phyloP scores from a whole-genome alignment of 78 protist species.

The Dictyostelium intermedium region DNA sequence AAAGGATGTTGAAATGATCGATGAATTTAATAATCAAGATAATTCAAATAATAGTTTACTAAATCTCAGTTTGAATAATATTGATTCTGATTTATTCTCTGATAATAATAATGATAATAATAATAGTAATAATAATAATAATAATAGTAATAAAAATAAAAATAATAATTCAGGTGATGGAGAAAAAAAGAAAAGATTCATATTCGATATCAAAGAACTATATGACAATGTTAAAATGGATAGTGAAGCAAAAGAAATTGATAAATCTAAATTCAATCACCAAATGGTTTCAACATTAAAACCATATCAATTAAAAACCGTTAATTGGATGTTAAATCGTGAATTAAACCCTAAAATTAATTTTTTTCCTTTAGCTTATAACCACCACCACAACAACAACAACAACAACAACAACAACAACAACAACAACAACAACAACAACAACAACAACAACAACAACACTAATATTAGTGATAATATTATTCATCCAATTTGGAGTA shows the following conservation, averaged over 20 bases:
- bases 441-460: background rate
- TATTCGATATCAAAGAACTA: conserved; percentile 15
- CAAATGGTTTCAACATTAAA: conserved; percentile 19
- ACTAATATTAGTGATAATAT: background rate
- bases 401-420: background rate
- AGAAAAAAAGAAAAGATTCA: background rate
- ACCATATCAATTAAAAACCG: conserved; percentile 45
- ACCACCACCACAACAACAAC: background rate
- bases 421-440: too few relatives aligned
- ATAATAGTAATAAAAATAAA: too few relatives aligned
- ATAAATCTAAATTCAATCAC: background rate
- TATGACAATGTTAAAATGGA: background rate
- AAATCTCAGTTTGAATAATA: background rate
- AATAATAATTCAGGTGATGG: background rate
- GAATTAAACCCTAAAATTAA: conserved; percentile 20
- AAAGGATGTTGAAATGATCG: background rate
- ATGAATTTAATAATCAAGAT: background rate
- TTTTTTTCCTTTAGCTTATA: background rate
- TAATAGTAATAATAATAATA: background rate
- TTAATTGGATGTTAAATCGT: conserved; percentile 59
- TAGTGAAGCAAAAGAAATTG: background rate
- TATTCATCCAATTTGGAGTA: conserved; percentile 62
- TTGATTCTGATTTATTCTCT: background rate
- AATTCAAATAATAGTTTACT: background rate
- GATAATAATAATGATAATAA: background rate